These are phyloP conservation scores for Laguncularia racemosa DNA, from an alignment of 345 rosid genomes.

Conservation along the genomic window DNA sequence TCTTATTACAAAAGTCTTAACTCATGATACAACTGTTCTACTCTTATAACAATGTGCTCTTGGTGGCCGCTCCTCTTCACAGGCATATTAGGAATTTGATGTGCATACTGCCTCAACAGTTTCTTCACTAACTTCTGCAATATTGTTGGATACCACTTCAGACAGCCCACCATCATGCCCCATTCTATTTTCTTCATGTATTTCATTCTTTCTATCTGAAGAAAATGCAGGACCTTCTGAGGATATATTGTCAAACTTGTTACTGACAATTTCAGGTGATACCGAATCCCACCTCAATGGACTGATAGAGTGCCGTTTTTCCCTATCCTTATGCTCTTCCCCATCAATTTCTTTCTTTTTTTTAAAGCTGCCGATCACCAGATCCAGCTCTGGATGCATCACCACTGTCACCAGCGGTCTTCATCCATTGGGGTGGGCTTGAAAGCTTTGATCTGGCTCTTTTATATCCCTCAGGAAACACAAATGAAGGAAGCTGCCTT, in stretches of 20 bases:
- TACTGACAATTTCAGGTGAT: conserved; percentile 25
- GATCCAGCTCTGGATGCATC: conserved; percentile 20
- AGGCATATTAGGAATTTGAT: conserved; percentile 29
- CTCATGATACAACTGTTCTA: too few relatives aligned
- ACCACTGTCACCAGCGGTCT: conserved; percentile 16
- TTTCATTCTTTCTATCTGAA: background rate
- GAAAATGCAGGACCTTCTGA: background rate
- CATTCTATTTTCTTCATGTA: conserved; percentile 4
- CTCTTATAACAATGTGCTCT: too few relatives aligned
- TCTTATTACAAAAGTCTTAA: too few relatives aligned
- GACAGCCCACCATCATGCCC: conserved; percentile 7
- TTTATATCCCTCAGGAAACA: conserved; percentile 40
- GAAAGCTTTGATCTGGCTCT: conserved; percentile 22
- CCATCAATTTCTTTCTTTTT: conserved; percentile 29
- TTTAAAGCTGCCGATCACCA: conserved; percentile 26
- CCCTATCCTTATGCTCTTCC: conserved; percentile 15
- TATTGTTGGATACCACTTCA: conserved; percentile 5
- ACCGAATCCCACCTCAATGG: conserved; percentile 16
- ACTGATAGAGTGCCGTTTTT: conserved; percentile 25
- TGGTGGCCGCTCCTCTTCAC: too few relatives aligned
- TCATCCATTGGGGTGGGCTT: conserved; percentile 19
- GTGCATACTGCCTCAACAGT: conserved; percentile 8
- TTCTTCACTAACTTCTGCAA: background rate
- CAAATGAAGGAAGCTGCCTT: conserved; percentile 54
- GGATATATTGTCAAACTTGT: conserved; percentile 6